Percentiles rank a stretch among this genome's conserved stretches.
These are phyloP conservation scores for Candida railenensis DNA, from an alignment of 805 yeast genomes.

Conservation along the genomic window DNA sequence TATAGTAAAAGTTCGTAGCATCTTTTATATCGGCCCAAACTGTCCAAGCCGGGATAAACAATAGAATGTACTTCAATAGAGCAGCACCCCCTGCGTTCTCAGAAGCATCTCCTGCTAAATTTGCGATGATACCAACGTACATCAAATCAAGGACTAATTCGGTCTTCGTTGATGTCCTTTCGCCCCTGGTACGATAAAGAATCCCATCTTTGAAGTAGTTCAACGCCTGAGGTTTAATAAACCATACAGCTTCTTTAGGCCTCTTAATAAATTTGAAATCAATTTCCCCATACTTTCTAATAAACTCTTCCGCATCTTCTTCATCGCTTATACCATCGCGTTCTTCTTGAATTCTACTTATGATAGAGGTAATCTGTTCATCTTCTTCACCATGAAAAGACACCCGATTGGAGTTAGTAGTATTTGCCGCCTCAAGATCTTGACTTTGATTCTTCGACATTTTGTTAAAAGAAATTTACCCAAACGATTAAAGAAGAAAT, in stretches of 20 bases:
- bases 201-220: conserved; percentile 60
- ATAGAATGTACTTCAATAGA: conserved; percentile 46
- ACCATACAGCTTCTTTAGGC: conserved; percentile 38
- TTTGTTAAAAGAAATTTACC: no score
- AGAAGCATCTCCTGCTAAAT: conserved; percentile 53
- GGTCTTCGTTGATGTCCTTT: conserved; percentile 49
- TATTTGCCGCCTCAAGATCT: no score
- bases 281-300: conserved; percentile 49
- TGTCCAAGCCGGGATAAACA: conserved; percentile 58
- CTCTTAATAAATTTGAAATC: conserved; percentile 45
- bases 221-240: conserved; percentile 56
- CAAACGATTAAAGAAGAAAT: no score
- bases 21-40: conserved; percentile 67
- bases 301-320: conserved; percentile 42
- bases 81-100: conserved; percentile 49
- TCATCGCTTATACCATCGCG: conserved; percentile 18
- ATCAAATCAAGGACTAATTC: conserved; percentile 63
- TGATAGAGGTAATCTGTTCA: no score
- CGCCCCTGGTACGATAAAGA: conserved; percentile 55
- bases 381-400: no score
- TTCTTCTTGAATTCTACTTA: neutral
- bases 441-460: no score
- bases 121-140: conserved; percentile 64
- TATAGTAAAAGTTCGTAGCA: conserved; percentile 61
- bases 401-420: no score